phyloP scores from a whole-genome alignment of 768 basidiomycete species.

The Tricholoma terreum region DNA sequence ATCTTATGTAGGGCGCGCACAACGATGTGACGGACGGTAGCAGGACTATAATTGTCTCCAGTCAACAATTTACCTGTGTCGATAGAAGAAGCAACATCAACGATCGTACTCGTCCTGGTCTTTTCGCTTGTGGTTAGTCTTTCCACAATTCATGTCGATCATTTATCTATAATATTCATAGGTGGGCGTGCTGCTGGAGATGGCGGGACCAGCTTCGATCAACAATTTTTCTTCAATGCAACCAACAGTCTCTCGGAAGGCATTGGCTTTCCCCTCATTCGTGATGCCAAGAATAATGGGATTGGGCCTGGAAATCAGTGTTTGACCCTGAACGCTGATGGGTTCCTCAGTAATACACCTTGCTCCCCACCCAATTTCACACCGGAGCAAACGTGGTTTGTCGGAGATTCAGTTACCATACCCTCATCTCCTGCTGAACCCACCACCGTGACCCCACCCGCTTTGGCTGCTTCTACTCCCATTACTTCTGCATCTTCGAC shows the following conservation, averaged over 20 bases:
- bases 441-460: not conserved
- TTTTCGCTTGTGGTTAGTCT: conserved; percentile 20
- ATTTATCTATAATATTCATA: conserved; percentile 1
- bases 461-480: not conserved
- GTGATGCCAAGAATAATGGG: conserved; percentile 21
- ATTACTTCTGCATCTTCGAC: not conserved
- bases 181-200: conserved; percentile 27
- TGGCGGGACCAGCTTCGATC: conserved; percentile 20
- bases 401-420: not conserved
- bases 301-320: conserved; percentile 24
- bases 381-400: conserved; percentile 20
- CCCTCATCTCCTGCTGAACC: too few relatives aligned
- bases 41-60: conserved; percentile 17
- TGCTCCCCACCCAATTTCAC: conserved; percentile 26
- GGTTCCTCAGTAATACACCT: conserved; percentile 22
- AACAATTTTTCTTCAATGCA: conserved; percentile 25
- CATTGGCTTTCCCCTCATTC: conserved; percentile 22
- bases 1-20: conserved; percentile 13
- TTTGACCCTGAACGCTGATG: conserved; percentile 21
- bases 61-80: conserved; percentile 20
- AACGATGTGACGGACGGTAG: conserved; percentile 20
- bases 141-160: not conserved
- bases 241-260: conserved; percentile 14
- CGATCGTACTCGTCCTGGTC: conserved; percentile 18
- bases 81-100: conserved; percentile 19